A percentile compares a stretch with the other conserved stretches of the same genome.
Conservation (phyloP, 768 basidiomycete genomes). For the Mycena vulgaris region DNA sequence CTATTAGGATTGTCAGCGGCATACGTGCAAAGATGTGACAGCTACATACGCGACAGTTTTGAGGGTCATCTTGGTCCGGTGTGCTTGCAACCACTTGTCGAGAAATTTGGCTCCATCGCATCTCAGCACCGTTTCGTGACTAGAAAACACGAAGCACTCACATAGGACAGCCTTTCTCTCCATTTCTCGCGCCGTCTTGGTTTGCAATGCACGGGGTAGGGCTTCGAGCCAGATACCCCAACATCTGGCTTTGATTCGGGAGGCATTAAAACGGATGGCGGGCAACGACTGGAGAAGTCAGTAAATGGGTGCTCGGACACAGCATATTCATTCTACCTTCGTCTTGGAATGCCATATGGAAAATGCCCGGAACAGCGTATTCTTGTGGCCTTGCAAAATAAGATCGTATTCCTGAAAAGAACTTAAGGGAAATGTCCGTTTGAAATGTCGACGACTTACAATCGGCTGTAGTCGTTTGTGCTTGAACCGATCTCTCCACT, state of each 20-base stretch:
- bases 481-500: conserved; percentile 82
- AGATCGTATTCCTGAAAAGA: conserved; percentile 70
- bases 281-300: conserved; percentile 72
- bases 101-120: conserved; percentile 64
- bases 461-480: conserved; percentile 76
- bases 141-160: conserved; percentile 54
- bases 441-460: conserved; percentile 56
- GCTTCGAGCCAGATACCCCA: conserved; percentile 79
- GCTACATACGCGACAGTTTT: conserved; percentile 87
- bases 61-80: conserved; percentile 78
- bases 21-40: conserved; percentile 11
- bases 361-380: conserved; percentile 77
- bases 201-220: conserved; percentile 79
- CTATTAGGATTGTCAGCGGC: conserved; percentile 53
- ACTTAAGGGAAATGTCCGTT: conserved; percentile 20
- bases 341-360: conserved; percentile 84
- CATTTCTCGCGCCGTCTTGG: conserved; percentile 75
- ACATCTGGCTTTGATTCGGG: conserved; percentile 69
- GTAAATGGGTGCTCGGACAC: background rate
- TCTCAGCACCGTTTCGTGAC: conserved; percentile 5
- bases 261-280: conserved; percentile 83
- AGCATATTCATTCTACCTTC: conserved; percentile 60
- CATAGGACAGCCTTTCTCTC: conserved; percentile 70
- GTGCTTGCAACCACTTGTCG: conserved; percentile 77
- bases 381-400: conserved; percentile 70